Percentiles rank a stretch among this genome's conserved stretches.
Evolutionary conservation across 768 basidiomycete species (phyloP).

Genomic region (Hygrocybe punicea): DNA sequence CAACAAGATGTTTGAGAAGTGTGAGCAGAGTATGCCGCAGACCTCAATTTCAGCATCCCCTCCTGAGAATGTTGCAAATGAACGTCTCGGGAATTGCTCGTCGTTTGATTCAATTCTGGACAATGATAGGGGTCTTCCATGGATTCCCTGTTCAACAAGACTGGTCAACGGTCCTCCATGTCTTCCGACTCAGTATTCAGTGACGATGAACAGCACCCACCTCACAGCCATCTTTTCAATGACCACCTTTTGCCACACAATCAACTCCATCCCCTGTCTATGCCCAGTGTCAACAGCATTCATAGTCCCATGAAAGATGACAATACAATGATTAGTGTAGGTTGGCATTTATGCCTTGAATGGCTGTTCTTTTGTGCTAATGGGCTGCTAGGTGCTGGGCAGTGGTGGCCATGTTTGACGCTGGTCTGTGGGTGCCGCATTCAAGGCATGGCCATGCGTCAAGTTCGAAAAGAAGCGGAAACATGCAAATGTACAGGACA

Average conservation of each 20-base stretch:
- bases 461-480: slow-evolving; percentile 59
- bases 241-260: slow-evolving; percentile 41
- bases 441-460: slow-evolving; percentile 68
- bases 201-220: slow-evolving; percentile 38
- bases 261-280: slow-evolving; percentile 64
- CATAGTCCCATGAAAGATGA: slow-evolving; percentile 61
- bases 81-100: slow-evolving; percentile 29
- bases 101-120: slow-evolving; percentile 71
- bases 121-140: slow-evolving; percentile 40
- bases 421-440: slow-evolving; percentile 59
- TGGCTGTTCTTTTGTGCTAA: background rate
- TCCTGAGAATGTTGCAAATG: slow-evolving; percentile 37
- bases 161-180: slow-evolving; percentile 46
- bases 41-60: slow-evolving; percentile 67
- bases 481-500: slow-evolving; percentile 41
- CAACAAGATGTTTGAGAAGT: slow-evolving; percentile 82
- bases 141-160: slow-evolving; percentile 65
- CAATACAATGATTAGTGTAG: slow-evolving; percentile 78
- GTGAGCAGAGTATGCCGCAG: slow-evolving; percentile 52
- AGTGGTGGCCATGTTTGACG: slow-evolving; percentile 74
- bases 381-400: slow-evolving; percentile 54
- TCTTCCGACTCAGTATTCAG: slow-evolving; percentile 65
- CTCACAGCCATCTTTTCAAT: slow-evolving; percentile 9
- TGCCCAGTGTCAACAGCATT: slow-evolving; percentile 49
- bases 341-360: slow-evolving; percentile 19